These are phyloP conservation scores for Medicago lupulina DNA, from an alignment of 306 rosid species.

Conservation along the genomic window DNA sequence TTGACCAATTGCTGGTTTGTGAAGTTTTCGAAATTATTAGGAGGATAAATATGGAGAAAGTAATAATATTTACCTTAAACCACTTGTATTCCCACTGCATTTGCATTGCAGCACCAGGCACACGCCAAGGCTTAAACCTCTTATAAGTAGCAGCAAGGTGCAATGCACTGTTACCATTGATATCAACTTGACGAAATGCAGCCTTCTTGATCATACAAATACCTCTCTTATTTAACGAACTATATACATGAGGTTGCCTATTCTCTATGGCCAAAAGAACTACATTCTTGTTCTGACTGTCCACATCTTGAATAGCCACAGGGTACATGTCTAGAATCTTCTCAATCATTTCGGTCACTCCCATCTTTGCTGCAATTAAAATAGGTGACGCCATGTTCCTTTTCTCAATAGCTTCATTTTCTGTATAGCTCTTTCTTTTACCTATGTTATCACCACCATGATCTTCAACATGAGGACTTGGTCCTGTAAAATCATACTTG, in stretches of 20 bases:
- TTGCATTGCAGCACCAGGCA: conserved; percentile 61
- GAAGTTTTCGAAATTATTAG: background rate
- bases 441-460: background rate
- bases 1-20: too few relatives aligned
- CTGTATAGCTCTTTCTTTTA: background rate
- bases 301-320: conserved; percentile 49
- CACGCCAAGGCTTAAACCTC: conserved; percentile 49
- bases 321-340: conserved; percentile 51
- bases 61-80: conserved; percentile 59
- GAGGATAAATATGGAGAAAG: background rate
- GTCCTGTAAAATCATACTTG: conserved; percentile 33
- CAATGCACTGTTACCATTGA: conserved; percentile 52
- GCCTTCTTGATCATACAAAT: conserved; percentile 39
- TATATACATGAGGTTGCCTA: conserved; percentile 52
- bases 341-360: conserved; percentile 50
- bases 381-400: conserved; percentile 30
- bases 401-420: background rate
- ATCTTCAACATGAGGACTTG: background rate
- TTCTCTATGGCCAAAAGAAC: conserved; percentile 59
- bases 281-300: conserved; percentile 48
- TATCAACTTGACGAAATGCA: conserved; percentile 49
- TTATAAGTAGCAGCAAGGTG: conserved; percentile 52
- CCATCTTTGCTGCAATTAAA: conserved; percentile 53
- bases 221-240: conserved; percentile 18
- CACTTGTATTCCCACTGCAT: conserved; percentile 69